Percentiles rank a stretch among this genome's conserved stretches.
Conservation (phyloP, 2,329 filamentous ascomycete genomes). For the Rutstroemia sp. region DNA sequence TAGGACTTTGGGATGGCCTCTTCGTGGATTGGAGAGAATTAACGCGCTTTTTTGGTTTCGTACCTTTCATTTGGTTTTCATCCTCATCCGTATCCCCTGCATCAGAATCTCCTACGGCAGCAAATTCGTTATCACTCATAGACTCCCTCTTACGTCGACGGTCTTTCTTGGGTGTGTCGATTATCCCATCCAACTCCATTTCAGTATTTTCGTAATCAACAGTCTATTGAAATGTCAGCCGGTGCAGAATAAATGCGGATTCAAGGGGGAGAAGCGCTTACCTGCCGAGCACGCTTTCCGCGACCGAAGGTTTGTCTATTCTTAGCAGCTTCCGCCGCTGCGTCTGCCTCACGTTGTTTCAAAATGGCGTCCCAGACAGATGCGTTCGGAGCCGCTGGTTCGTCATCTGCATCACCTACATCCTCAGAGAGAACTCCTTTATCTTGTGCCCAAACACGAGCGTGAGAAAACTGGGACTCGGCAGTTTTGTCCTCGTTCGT, state of each 20-base stretch:
- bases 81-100: constrained; percentile 15
- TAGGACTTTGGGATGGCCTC: not conserved
- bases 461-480: constrained; percentile 81
- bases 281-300: constrained; percentile 54
- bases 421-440: constrained; percentile 58
- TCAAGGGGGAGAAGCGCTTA: constrained; percentile 12
- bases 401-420: constrained; percentile 44
- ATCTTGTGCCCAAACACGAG: constrained; percentile 87
- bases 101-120: constrained; percentile 25
- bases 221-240: constrained; percentile 5
- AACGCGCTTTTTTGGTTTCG: not conserved
- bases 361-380: constrained; percentile 89
- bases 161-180: constrained; percentile 11
- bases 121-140: constrained; percentile 28
- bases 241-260: not conserved
- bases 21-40: not conserved
- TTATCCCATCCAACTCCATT: constrained; percentile 14
- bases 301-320: constrained; percentile 74
- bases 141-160: constrained; percentile 9
- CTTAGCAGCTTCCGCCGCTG: constrained; percentile 61
- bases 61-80: constrained; percentile 7
- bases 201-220: constrained; percentile 18
- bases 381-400: constrained; percentile 49
- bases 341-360: constrained; percentile 70
- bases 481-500: constrained; percentile 54